phyloP scores from a whole-genome alignment of 192 early-diverging fungal genomes.

The Coemansia sp. region DNA sequence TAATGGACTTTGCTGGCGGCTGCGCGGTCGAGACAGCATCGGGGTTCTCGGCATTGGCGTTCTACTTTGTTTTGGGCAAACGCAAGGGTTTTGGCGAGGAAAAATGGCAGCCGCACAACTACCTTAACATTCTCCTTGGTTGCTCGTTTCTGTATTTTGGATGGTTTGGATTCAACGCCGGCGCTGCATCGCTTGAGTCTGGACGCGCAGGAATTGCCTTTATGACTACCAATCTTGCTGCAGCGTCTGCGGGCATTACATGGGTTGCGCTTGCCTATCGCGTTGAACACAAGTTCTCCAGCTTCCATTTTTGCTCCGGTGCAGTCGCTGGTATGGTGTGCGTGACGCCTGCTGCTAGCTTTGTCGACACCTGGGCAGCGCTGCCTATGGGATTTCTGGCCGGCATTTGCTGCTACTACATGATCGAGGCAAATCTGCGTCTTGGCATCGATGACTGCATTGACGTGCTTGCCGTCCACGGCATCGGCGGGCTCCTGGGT shows the following conservation, averaged over 20 bases:
- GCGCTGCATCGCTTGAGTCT: constrained; percentile 68
- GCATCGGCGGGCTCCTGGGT: constrained; percentile 71
- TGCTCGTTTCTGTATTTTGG: constrained; percentile 85
- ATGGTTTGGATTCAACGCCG: constrained; percentile 90
- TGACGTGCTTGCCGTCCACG: constrained; percentile 80
- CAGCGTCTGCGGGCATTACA: constrained; percentile 65
- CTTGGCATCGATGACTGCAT: constrained; percentile 76
- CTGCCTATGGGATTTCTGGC: constrained; percentile 74
- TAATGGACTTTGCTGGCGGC: constrained; percentile 88
- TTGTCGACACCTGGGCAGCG: constrained; percentile 68
- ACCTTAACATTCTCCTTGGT: constrained; percentile 80
- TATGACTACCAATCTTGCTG: constrained; percentile 73
- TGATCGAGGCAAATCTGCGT: constrained; percentile 62
- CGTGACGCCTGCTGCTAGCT: constrained; percentile 83
- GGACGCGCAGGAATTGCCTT: constrained; percentile 73
- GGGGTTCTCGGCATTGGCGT: constrained; percentile 79
- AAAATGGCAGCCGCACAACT: constrained; percentile 75
- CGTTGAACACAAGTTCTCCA: constrained; percentile 68
- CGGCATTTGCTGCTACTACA: constrained; percentile 65
- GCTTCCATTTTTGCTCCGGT: constrained; percentile 85
- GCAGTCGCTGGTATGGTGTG: constrained; percentile 86
- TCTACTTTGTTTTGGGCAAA: constrained; percentile 78
- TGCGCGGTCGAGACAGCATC: constrained; percentile 80
- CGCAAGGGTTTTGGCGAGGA: constrained; percentile 60
- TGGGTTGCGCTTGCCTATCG: constrained; percentile 76